phyloP scores from a whole-genome alignment of 495 filamentous ascomycete genomes.

The Hypoxylon lenormandii region DNA sequence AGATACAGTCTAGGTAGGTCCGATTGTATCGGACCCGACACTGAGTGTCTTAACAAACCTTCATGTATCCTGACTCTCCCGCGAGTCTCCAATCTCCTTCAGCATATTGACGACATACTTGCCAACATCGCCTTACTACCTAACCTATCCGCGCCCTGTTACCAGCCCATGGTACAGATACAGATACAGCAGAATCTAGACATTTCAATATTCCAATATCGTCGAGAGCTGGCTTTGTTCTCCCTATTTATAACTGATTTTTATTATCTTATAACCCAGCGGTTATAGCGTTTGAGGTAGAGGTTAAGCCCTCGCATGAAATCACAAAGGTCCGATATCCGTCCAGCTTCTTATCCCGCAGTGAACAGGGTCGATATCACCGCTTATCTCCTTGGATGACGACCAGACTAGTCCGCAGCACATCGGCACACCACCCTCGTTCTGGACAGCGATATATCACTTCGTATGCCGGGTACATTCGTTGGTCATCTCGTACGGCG shows the following conservation, averaged over 20 bases:
- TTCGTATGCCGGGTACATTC: background rate
- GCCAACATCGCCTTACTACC: slow-evolving; percentile 2
- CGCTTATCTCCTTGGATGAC: slow-evolving; percentile 7
- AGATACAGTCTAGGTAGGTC: background rate
- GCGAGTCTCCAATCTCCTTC: background rate
- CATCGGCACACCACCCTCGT: background rate
- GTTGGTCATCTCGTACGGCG: slow-evolving; percentile 5
- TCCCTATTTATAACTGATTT: slow-evolving; percentile 5
- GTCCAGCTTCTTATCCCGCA: slow-evolving; percentile 14
- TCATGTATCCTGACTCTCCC: background rate
- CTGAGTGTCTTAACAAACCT: background rate
- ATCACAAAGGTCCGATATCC: slow-evolving; percentile 5
- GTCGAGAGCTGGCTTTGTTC: slow-evolving; percentile 26
- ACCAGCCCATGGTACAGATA: slow-evolving; percentile 22
- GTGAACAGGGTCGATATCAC: slow-evolving; percentile 23
- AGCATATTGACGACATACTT: slow-evolving; percentile 4
- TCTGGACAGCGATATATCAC: slow-evolving; percentile 9
- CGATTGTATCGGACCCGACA: background rate
- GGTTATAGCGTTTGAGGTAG: slow-evolving; percentile 19
- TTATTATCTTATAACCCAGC: slow-evolving; percentile 11
- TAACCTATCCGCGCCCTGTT: slow-evolving; percentile 18
- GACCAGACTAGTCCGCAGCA: slow-evolving; percentile 10
- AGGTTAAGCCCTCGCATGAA: slow-evolving; percentile 6
- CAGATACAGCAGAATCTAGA: slow-evolving; percentile 7
- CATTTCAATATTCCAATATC: slow-evolving; percentile 34